These are phyloP conservation scores for Aspergillus sp. DNA, from an alignment of 2,329 filamentous ascomycete genomes.

Conservation along the genomic window DNA sequence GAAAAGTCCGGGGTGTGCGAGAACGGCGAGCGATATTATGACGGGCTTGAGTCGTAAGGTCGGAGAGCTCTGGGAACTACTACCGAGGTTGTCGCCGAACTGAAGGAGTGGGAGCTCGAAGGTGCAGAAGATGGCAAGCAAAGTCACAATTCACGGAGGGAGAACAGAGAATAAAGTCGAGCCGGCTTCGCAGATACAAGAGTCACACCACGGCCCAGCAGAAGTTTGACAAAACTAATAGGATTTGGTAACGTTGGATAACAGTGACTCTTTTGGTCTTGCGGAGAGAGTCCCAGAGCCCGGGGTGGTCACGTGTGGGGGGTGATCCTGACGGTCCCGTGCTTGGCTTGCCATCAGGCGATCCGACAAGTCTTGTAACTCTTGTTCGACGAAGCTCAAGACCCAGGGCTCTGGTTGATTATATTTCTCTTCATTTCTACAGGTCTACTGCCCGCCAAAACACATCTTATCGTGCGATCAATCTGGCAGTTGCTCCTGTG, in stretches of 20 bases:
- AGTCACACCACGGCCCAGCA: neutral
- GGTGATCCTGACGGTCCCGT: slow-evolving; percentile 15
- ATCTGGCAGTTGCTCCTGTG: slow-evolving; percentile 2
- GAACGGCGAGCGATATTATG: neutral
- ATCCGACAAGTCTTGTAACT: neutral
- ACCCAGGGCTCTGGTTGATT: neutral
- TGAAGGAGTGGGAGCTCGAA: neutral
- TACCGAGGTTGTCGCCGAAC: slow-evolving; percentile 12
- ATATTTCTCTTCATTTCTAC: neutral
- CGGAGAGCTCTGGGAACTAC: slow-evolving; percentile 9
- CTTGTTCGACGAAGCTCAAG: neutral
- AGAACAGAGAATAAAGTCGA: neutral
- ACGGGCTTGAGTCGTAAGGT: neutral
- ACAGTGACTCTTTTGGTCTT: slow-evolving; percentile 20
- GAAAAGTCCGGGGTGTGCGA: neutral
- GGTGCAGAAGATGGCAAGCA: neutral
- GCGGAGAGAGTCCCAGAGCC: slow-evolving; percentile 21
- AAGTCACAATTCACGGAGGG: neutral
- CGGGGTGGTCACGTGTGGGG: slow-evolving; percentile 27
- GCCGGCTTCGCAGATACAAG: neutral
- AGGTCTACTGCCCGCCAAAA: neutral
- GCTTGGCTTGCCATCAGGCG: slow-evolving; percentile 14
- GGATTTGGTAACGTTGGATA: slow-evolving; percentile 5
- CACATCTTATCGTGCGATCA: neutral
- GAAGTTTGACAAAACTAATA: slow-evolving; percentile 1